Evolutionary conservation across 768 basidiomycete species (phyloP), one percentile per base, ranked within the genome.

Genomic region (Sistotremastrum suecicum): DNA sequence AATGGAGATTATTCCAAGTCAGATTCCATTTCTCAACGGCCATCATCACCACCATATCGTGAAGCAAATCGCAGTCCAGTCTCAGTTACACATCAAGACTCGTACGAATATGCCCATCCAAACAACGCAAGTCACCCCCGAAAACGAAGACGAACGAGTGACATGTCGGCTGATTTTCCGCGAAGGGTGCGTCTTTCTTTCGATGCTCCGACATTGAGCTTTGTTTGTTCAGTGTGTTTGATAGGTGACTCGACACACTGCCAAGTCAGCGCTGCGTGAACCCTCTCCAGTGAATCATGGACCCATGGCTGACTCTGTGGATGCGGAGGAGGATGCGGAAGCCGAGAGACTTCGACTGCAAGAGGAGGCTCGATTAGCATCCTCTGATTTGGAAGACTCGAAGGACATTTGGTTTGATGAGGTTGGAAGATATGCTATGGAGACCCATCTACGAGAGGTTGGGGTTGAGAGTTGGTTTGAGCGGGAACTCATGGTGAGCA

Each of bases 361-460:
- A 46, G 73, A 76, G 33, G 70, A 69, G 32, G 62, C 54, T 41
- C 63, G 64, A 36, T 63, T 74, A 8, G 61, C 64, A 7, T 83
- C 84, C 11, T 87, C 86, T 20, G 86, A 89, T 67, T 65, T 89
- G 50, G 84, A 86, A 31, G 86, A 87, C 48, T 85, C 78, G 51
- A 72, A 74, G 52, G 85, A 87, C 48, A 57, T 89, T 10, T 89
- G 87, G 87, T 63, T 66, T 39, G 69, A 66, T 29, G 84, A 83
- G 55, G 68, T 88, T 10, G 67, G 70, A 44, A 75, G 75, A 47
- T 89, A 88, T 54, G 68, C 76, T 44, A 56, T 78, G 32, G 78
- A 84, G 54, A 83, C 82, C 5, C 76, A 80, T 56, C 78, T 77
- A 57, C 75, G 84, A 42, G 75, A 78, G 60, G 75, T 72, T 43